These are phyloP conservation scores for Mycena venus DNA, from an alignment of 768 basidiomycete genomes.

Conservation along the genomic window DNA sequence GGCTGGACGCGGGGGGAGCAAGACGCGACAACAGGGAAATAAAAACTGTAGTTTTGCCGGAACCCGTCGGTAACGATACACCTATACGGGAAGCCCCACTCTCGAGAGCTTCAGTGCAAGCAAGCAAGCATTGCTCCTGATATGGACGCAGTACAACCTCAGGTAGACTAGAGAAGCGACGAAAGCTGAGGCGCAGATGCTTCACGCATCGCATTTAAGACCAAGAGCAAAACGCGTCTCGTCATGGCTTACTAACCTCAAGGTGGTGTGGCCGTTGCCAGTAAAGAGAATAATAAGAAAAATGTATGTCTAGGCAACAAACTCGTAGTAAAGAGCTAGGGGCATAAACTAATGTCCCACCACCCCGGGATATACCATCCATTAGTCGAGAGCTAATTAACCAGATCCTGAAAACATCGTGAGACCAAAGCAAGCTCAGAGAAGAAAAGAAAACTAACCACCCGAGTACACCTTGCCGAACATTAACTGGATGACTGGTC, in stretches of 20 bases:
- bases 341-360: conserved; percentile 15
- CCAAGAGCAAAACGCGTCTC: neutral
- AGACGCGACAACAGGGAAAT: conserved; percentile 83
- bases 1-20: conserved; percentile 54
- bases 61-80: conserved; percentile 87
- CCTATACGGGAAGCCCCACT: conserved; percentile 82
- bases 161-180: conserved; percentile 36
- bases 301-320: conserved; percentile 30
- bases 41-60: conserved; percentile 94
- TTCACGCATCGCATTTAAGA: conserved; percentile 15
- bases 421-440: neutral
- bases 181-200: neutral
- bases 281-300: conserved; percentile 5
- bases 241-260: conserved; percentile 5
- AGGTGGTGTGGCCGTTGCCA: neutral
- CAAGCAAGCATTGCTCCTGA: conserved; percentile 83
- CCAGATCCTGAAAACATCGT: conserved; percentile 55
- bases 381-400: conserved; percentile 44
- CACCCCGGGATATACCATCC: conserved; percentile 13
- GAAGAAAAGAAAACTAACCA: conserved; percentile 61
- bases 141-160: conserved; percentile 81
- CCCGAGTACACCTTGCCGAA: conserved; percentile 99
- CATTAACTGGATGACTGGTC: conserved; percentile 50
- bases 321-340: neutral
- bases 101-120: conserved; percentile 79